Conservation (phyloP, 148 eudicot species). For the Rhododendron kiyosumense region DNA sequence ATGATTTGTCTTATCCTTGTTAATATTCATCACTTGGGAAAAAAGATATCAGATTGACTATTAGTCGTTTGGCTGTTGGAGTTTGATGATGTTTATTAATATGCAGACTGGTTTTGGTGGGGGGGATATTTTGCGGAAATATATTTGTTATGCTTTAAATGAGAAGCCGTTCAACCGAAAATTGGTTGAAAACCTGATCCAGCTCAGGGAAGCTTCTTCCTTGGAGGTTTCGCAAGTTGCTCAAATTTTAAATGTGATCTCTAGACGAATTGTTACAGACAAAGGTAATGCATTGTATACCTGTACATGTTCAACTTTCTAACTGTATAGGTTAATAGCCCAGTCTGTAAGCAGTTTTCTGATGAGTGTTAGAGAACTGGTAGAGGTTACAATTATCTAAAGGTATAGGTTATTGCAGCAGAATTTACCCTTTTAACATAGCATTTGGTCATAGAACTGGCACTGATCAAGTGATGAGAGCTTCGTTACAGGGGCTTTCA, state of each 20-base stretch:
- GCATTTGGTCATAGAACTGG: neutral
- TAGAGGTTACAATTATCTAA: neutral
- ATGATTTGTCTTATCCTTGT: neutral
- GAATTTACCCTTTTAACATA: neutral
- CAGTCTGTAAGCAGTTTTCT: neutral
- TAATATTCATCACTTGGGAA: neutral
- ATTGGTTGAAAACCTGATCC: constrained; percentile 61
- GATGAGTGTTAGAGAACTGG: neutral
- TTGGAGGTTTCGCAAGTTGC: constrained; percentile 67
- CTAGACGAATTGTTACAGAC: constrained; percentile 74
- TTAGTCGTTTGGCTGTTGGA: neutral
- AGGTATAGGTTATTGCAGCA: neutral
- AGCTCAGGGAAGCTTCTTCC: constrained; percentile 64
- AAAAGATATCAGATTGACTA: neutral
- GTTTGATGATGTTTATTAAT: constrained; percentile 15
- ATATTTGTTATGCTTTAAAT: constrained; percentile 79
- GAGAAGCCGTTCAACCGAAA: constrained; percentile 86
- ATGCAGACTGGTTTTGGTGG: constrained; percentile 77
- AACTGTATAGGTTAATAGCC: neutral
- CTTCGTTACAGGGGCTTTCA: no score
- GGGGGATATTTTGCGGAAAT: constrained; percentile 81
- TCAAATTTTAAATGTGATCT: constrained; percentile 73
- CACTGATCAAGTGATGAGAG: neutral
- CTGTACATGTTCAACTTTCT: neutral
- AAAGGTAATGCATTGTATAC: constrained; percentile 43